Conservation (phyloP, 306 rosid genomes). For the Acacia acuminata region DNA sequence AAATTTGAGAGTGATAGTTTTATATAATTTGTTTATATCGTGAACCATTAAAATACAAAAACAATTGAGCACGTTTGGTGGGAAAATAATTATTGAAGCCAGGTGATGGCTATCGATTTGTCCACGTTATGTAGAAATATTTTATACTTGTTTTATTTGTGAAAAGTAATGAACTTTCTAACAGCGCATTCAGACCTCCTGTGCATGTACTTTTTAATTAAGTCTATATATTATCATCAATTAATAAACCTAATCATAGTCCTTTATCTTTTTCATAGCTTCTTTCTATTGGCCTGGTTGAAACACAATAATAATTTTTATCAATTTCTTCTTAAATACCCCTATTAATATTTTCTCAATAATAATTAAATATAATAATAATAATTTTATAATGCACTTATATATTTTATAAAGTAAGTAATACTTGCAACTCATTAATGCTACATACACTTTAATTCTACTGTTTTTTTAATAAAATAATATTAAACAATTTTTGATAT, state of each 20-base stretch:
- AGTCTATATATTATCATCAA: neutral
- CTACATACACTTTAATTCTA: no score
- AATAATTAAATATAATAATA: no score
- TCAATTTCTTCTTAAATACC: no score
- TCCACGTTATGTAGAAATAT: slow-evolving; percentile 3
- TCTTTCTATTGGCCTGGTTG: neutral
- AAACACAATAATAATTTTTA: neutral
- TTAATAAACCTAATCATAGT: neutral
- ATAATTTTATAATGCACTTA: no score
- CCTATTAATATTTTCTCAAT: no score
- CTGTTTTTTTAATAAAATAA: no score
- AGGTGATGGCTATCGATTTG: neutral
- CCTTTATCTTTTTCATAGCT: neutral
- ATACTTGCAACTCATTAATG: no score
- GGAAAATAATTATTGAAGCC: neutral
- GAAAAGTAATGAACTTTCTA: no score
- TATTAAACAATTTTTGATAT: no score
- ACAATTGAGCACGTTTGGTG: neutral
- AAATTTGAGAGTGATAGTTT: neutral
- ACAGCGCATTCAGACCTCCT: neutral
- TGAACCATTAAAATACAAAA: neutral
- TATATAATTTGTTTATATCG: neutral
- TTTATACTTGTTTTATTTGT: neutral
- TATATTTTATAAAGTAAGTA: no score
- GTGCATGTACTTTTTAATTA: neutral